Conservation (phyloP, 257 asterid genomes). For the Haberlea rhodopensis region DNA sequence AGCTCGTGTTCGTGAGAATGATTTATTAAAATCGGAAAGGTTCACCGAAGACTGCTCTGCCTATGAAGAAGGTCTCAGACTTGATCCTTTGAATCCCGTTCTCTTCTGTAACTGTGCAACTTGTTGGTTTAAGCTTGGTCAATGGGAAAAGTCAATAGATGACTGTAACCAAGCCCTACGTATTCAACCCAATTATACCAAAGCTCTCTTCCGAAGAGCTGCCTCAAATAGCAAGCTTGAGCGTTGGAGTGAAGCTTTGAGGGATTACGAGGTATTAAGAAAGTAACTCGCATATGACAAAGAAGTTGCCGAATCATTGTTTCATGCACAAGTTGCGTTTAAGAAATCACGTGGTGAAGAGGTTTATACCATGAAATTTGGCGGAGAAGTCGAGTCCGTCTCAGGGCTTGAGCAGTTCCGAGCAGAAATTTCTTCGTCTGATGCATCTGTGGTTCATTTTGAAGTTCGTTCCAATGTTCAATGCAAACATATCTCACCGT, state of each 20-base stretch:
- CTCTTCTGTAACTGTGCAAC: conserved; percentile 95
- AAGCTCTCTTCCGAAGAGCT: conserved; percentile 88
- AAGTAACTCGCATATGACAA: conserved; percentile 60
- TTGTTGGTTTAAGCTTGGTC: conserved; percentile 84
- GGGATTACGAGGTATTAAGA: conserved; percentile 71
- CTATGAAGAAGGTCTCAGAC: conserved; percentile 74
- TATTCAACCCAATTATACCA: conserved; percentile 66
- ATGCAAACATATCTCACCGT: too few relatives aligned
- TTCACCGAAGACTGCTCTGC: conserved; percentile 88
- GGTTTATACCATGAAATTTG: conserved; percentile 67
- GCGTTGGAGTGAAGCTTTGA: conserved; percentile 80
- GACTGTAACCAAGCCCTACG: conserved; percentile 84
- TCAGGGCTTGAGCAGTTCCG: conserved; percentile 68
- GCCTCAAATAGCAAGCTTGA: conserved; percentile 88
- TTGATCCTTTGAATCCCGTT: conserved; percentile 75
- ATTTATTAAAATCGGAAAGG: conserved; percentile 81
- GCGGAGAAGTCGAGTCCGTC: conserved; percentile 73
- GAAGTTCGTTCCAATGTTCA: too few relatives aligned
- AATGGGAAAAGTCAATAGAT: too few relatives aligned
- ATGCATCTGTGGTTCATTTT: conserved; percentile 72
- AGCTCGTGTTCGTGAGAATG: too few relatives aligned
- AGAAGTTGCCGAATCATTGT: conserved; percentile 72
- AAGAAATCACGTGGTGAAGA: conserved; percentile 78
- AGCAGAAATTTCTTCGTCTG: conserved; percentile 73
- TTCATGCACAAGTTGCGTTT: conserved; percentile 71